Conservation (phyloP, 495 filamentous ascomycete species). For the Filosporella fistucella region DNA sequence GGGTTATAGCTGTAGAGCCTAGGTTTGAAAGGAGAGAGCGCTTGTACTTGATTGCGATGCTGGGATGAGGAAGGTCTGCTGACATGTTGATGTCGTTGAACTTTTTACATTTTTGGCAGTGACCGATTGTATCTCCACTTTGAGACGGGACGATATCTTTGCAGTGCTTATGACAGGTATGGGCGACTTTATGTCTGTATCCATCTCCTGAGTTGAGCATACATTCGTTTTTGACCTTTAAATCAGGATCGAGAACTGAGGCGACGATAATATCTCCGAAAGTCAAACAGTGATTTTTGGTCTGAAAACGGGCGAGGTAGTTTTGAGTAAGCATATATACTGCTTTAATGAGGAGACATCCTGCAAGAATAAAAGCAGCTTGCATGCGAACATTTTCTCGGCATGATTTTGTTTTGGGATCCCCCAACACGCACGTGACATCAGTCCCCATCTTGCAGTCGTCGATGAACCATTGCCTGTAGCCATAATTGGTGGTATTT, state of each 20-base stretch:
- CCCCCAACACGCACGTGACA: background rate
- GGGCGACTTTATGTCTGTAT: conserved; percentile 2
- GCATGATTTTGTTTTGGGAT: conserved; percentile 1
- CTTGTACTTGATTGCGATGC: conserved; percentile 15
- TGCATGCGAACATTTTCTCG: conserved; percentile 13
- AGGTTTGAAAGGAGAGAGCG: conserved; percentile 13
- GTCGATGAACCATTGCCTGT: background rate
- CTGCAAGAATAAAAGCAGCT: conserved; percentile 7
- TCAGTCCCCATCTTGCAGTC: background rate
- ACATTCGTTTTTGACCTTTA: conserved; percentile 14
- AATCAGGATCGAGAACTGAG: conserved; percentile 9
- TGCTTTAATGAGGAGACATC: conserved; percentile 13
- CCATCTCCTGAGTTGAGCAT: conserved; percentile 14
- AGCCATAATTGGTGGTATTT: background rate
- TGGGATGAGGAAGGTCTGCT: conserved; percentile 8
- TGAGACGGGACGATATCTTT: conserved; percentile 4
- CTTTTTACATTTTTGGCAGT: conserved; percentile 16
- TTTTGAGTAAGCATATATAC: conserved; percentile 12
- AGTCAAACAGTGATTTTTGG: conserved; percentile 8
- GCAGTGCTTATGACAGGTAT: conserved; percentile 14
- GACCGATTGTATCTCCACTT: conserved; percentile 4
- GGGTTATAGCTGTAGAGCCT: conserved; percentile 8
- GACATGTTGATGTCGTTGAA: conserved; percentile 9
- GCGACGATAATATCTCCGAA: conserved; percentile 13
- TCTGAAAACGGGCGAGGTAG: background rate